Base-by-base conservation (phyloP, 768 basidiomycete genomes). In the Piloderma croceum region DNA sequence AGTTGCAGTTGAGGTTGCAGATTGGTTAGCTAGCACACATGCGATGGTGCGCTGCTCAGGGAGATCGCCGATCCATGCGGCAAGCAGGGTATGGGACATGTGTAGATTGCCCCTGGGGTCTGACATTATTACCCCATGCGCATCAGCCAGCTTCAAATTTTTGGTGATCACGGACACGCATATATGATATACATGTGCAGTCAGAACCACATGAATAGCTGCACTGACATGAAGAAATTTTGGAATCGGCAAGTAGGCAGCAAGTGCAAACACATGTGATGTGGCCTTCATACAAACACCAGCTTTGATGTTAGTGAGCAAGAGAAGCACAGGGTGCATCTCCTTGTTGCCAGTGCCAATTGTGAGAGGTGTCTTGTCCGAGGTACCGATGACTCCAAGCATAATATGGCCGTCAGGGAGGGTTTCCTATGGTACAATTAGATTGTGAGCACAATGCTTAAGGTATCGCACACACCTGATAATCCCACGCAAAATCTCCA, bases 291-390 rank as follows among this genome's bases (percentile, higher is more conserved):
- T 61, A 1, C 48, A 46, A 23, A 63, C 47, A 1, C 50, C 52
- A 23, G 52, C 46, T 22, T 50, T 39, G 1, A 69, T 56, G 41
- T 69, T 67, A 7, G 60, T 59, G 5, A 65, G 31, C 1, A 43
- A 57, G 6, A 66, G 40, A 0, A 65, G 42, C 0, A 65, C 37
- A 0, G 60, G 64, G 27, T 67, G 60, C 24, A 59, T 63, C 4
- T 49, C 44, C 23, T 56, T 52, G 18, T 51, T 50, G 13, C 62
- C 61, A 11, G 58, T 62, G 39, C 55, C 54, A 11, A 49, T 41
- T 0, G 61, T 55, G 13, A 67, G 53, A 17, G 53, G 53, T 5
- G 63, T 63, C 36, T 67, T 67, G 39, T 65, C 58, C 0, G 59
- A 60, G 2, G 58, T 54, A 2, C 53, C 38, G 7, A 65, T 50